Conservation (phyloP, 768 basidiomycete genomes). For the Suillus occidentalis region DNA sequence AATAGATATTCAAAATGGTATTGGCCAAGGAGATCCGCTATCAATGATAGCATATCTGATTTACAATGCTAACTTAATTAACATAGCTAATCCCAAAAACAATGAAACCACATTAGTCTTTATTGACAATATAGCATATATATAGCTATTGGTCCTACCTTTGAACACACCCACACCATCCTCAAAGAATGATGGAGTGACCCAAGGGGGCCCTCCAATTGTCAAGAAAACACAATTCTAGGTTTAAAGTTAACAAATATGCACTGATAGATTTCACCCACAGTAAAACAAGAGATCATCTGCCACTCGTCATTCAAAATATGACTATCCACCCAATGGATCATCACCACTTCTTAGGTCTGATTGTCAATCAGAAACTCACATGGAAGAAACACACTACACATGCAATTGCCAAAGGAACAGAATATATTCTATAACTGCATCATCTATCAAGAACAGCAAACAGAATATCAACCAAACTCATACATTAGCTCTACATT, state of each 20-base stretch:
- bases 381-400: background rate
- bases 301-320: background rate
- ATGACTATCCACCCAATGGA: background rate
- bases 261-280: slow-evolving; percentile 1
- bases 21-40: too few species aligned
- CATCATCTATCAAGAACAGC: background rate
- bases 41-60: too few species aligned
- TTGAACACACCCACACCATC: too few species aligned
- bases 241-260: slow-evolving; percentile 16
- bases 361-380: slow-evolving; percentile 6
- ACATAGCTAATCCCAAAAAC: too few species aligned
- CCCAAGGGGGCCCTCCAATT: slow-evolving; percentile 5
- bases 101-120: too few species aligned
- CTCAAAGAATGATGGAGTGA: slow-evolving; percentile 28
- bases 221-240: background rate
- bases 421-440: background rate
- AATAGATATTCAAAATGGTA: slow-evolving; percentile 12
- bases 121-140: too few species aligned
- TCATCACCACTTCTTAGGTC: background rate
- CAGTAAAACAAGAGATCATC: background rate
- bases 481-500: slow-evolving; percentile 15
- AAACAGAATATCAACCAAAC: background rate
- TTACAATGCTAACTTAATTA: too few species aligned
- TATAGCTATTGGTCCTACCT: too few species aligned
- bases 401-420: background rate